phyloP scores from a whole-genome alignment of 2,329 filamentous ascomycete species.

The Fusarium fujikuroi region DNA sequence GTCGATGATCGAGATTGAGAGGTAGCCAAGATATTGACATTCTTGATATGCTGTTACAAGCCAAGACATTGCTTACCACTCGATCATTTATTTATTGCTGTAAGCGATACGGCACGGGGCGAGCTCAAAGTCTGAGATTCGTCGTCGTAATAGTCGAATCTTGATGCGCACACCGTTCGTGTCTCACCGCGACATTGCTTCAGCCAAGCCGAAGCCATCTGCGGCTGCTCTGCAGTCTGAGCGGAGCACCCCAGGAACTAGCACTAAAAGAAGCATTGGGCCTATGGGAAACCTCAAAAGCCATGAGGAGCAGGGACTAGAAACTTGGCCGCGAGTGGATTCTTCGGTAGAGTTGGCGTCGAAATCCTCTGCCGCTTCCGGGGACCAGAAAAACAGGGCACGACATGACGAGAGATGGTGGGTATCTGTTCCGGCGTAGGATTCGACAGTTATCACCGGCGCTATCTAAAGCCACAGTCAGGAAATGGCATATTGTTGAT shows the following conservation, averaged over 20 bases:
- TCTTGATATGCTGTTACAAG: neutral
- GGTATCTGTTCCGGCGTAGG: constrained; percentile 4
- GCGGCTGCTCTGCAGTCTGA: constrained; percentile 7
- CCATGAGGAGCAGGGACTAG: constrained; percentile 15
- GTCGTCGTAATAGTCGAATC: constrained; percentile 22
- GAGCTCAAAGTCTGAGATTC: neutral
- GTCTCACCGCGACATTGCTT: constrained; percentile 3
- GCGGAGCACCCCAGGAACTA: constrained; percentile 2
- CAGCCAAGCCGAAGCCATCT: constrained; percentile 19
- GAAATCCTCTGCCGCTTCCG: constrained; percentile 36
- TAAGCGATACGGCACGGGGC: neutral
- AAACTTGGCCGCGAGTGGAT: constrained; percentile 26
- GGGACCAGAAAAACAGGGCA: constrained; percentile 25
- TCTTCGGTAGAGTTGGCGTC: constrained; percentile 26
- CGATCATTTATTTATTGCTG: neutral
- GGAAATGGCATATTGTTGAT: constrained; percentile 12
- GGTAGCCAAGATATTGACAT: constrained; percentile 1
- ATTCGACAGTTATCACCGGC: constrained; percentile 4
- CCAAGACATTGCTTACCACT: constrained; percentile 12
- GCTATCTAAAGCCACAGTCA: constrained; percentile 4
- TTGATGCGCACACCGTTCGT: constrained; percentile 10
- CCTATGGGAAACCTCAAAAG: constrained; percentile 21
- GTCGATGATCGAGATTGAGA: constrained; percentile 17
- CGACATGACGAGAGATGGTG: constrained; percentile 21
- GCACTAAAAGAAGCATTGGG: constrained; percentile 2